Conservation (phyloP, 73 alveolate species). For the Effrenium voratum region DNA sequence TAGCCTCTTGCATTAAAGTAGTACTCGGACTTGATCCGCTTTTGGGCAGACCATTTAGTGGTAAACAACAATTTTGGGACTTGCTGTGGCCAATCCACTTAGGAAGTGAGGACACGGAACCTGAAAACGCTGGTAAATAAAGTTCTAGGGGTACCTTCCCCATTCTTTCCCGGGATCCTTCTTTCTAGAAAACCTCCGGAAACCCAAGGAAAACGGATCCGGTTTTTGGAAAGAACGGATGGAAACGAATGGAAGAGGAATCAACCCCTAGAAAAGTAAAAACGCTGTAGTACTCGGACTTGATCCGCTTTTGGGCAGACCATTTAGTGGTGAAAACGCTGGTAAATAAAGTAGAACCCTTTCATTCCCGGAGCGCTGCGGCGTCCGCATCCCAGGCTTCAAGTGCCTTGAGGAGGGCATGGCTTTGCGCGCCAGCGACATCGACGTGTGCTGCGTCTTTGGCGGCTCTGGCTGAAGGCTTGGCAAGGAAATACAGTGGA, state of each 20-base stretch:
- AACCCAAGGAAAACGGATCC: too few relatives aligned
- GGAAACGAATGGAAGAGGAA: neutral
- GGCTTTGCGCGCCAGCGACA: slow-evolving; percentile 92
- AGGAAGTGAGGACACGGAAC: too few relatives aligned
- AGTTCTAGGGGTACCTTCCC: neutral
- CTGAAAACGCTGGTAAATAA: neutral
- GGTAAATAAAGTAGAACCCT: neutral
- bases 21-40: neutral
- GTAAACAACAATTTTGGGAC: too few relatives aligned
- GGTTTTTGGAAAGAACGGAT: neutral
- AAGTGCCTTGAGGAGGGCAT: slow-evolving; percentile 91
- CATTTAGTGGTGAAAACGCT: neutral
- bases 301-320: neutral
- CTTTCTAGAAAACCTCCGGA: too few relatives aligned
- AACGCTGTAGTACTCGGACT: neutral
- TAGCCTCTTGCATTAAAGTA: too few relatives aligned
- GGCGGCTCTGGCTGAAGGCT: slow-evolving; percentile 6
- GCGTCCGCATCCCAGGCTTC: neutral
- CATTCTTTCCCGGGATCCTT: too few relatives aligned
- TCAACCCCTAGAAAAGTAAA: neutral
- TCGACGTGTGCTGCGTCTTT: slow-evolving; percentile 88
- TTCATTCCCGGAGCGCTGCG: neutral
- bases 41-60: neutral
- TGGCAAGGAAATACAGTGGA: neutral
- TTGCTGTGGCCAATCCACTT: too few relatives aligned